Evolutionary conservation across 768 basidiomycete genomes (phyloP).

Genomic region (Pilatotrama ljubarskyi): DNA sequence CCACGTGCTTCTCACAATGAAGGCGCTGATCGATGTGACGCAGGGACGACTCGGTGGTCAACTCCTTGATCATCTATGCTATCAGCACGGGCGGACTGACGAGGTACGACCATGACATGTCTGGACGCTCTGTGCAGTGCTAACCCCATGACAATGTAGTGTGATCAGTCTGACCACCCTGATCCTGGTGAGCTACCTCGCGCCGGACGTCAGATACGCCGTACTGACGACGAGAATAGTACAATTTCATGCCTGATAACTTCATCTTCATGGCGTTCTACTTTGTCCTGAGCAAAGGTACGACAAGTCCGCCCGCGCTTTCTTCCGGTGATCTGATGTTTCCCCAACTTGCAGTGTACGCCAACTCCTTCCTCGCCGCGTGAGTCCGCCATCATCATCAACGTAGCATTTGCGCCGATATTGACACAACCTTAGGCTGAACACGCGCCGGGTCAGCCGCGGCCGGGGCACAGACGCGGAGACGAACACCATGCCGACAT

Average conservation of each 20-base stretch:
- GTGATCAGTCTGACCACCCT: conserved; percentile 52
- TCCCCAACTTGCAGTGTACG: conserved; percentile 47
- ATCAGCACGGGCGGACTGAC: conserved; percentile 64
- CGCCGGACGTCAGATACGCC: background rate
- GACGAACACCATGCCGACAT: conserved; percentile 26
- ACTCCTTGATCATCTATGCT: conserved; percentile 56
- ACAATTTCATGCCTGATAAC: conserved; percentile 52
- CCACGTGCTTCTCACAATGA: background rate
- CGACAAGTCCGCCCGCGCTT: conserved; percentile 25
- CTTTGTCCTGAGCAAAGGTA: conserved; percentile 67
- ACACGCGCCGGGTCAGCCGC: conserved; percentile 55
- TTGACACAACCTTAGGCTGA: conserved; percentile 42
- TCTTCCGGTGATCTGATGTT: background rate
- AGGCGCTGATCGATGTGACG: background rate
- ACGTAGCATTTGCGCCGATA: no score
- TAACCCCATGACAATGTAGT: conserved; percentile 27
- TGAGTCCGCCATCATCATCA: conserved; percentile 31
- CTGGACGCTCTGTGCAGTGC: background rate
- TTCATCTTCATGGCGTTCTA: conserved; percentile 63
- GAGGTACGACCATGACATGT: conserved; percentile 40
- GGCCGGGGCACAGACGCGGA: conserved; percentile 57
- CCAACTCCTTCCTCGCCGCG: conserved; percentile 67
- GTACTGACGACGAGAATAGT: conserved; percentile 39
- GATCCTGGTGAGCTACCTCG: conserved; percentile 46
- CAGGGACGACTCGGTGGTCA: conserved; percentile 60